Percentiles rank a stretch among this genome's conserved stretches.
These are phyloP conservation scores for Pelargonium cotyledonis DNA, from an alignment of 441 rosid species.

Conservation along the genomic window DNA sequence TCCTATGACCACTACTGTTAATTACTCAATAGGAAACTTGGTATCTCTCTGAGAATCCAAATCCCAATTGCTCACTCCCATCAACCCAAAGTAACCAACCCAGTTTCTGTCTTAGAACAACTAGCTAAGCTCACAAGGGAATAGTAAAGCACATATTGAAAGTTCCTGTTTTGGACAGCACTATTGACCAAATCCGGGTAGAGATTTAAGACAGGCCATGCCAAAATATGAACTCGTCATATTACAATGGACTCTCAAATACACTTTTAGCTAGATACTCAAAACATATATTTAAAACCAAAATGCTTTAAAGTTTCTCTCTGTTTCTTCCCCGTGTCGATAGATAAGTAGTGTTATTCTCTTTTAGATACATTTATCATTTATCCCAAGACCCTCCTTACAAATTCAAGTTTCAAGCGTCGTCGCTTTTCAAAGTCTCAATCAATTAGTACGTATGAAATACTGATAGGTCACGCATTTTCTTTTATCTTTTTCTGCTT, in stretches of 20 bases:
- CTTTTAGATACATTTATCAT: not conserved
- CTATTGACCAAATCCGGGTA: not conserved
- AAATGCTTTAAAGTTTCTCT: not conserved
- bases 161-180: not conserved
- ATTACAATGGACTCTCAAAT: not conserved
- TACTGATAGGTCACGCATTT: not conserved
- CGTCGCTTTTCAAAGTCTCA: not conserved
- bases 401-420: not conserved
- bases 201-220: not conserved
- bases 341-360: not conserved
- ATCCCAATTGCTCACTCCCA: no score
- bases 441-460: not conserved
- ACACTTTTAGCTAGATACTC: not conserved
- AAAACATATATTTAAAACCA: not conserved
- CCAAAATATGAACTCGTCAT: not conserved
- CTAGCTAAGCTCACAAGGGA: no score
- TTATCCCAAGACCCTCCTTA: not conserved
- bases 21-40: no score
- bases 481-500: not conserved
- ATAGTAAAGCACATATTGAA: not conserved
- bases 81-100: no score
- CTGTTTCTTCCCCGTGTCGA: constrained; percentile 4
- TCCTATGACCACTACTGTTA: not conserved
- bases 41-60: no score
- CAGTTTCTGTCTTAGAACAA: no score